phyloP scores from a whole-genome alignment of 2,329 filamentous ascomycete species.

The Anthostomella pinea region DNA sequence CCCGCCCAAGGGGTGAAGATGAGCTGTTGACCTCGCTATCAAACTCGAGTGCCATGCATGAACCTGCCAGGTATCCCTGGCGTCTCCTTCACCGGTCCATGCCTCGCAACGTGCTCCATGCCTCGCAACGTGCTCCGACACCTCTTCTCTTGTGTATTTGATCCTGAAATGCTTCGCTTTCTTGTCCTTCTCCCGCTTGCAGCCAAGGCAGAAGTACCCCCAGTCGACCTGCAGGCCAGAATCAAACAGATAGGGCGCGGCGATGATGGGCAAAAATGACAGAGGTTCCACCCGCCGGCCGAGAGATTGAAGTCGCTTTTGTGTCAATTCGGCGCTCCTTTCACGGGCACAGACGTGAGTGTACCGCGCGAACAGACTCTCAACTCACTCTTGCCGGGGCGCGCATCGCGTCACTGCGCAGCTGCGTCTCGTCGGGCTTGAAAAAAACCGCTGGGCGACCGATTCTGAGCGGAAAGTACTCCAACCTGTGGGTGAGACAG shows the following conservation, averaged over 20 bases:
- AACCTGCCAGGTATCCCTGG: conserved; percentile 5
- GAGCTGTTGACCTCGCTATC: no score
- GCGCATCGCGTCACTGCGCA: conserved; percentile 1
- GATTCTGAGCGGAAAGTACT: conserved; percentile 4
- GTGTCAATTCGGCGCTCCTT: background rate
- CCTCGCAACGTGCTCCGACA: conserved; percentile 1
- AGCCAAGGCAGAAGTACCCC: conserved; percentile 6
- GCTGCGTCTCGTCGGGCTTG: background rate
- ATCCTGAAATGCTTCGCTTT: conserved; percentile 6
- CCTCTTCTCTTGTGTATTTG: conserved; percentile 3
- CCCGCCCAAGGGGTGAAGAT: no score
- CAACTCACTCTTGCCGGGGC: background rate
- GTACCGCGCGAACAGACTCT: conserved; percentile 4
- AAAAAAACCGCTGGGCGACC: background rate
- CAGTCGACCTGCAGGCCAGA: conserved; percentile 1
- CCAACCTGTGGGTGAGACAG: background rate
- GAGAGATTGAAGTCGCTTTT: conserved; percentile 3
- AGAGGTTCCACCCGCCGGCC: conserved; percentile 3
- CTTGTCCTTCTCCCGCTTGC: conserved; percentile 2
- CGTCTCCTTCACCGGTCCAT: conserved; percentile 4
- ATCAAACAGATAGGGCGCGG: conserved; percentile 1
- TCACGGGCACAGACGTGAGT: conserved; percentile 1
- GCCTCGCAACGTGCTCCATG: conserved; percentile 2
- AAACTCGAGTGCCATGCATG: conserved; percentile 1
- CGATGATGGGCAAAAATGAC: conserved; percentile 6